phyloP scores from a whole-genome alignment of 257 asterid species.

The Solanum pimpinellifolium region DNA sequence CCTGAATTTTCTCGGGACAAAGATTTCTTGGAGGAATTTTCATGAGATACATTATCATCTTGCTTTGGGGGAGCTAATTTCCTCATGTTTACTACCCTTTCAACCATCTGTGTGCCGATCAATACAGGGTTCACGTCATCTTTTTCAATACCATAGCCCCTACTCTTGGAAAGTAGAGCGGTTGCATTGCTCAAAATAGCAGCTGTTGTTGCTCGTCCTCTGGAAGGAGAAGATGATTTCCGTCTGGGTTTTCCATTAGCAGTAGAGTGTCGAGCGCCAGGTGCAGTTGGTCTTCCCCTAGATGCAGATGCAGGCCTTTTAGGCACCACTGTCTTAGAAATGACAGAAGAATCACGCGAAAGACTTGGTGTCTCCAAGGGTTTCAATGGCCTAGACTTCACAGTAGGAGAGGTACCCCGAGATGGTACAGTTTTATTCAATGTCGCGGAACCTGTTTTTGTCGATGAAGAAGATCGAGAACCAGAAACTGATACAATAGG shows the following conservation, averaged over 20 bases:
- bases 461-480: constrained; percentile 14
- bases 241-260: constrained; percentile 28
- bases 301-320: constrained; percentile 66
- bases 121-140: constrained; percentile 72
- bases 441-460: constrained; percentile 14
- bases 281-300: constrained; percentile 29
- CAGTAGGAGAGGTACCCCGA: constrained; percentile 36
- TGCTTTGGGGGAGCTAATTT: constrained; percentile 80
- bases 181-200: constrained; percentile 12
- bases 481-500: constrained; percentile 10
- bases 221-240: constrained; percentile 56
- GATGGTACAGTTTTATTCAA: constrained; percentile 19
- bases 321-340: constrained; percentile 14
- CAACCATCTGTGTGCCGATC: constrained; percentile 78
- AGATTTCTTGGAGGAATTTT: constrained; percentile 32
- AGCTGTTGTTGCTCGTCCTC: constrained; percentile 18
- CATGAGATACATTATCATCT: constrained; percentile 19
- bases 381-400: constrained; percentile 45
- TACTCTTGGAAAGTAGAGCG: constrained; percentile 26
- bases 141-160: constrained; percentile 23
- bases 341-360: constrained; percentile 22
- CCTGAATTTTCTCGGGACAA: constrained; percentile 40
- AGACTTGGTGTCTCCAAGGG: constrained; percentile 18
- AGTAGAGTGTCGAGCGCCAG: constrained; percentile 14
- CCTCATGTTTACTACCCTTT: constrained; percentile 87